Base-by-base conservation (phyloP, 257 asterid species). In the Salvia splendens region DNA sequence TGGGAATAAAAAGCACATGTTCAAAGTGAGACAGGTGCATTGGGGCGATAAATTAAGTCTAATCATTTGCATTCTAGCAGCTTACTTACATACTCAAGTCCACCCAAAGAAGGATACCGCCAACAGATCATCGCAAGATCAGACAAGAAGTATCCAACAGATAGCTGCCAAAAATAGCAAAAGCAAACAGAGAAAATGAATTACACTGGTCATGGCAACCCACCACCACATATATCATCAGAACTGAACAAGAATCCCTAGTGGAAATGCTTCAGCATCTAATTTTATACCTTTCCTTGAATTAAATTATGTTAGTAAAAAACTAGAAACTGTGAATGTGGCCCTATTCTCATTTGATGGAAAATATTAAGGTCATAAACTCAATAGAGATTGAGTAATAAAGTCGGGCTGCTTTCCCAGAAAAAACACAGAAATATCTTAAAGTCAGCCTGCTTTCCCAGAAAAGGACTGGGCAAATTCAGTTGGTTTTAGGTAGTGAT, bases 71-170 rank as follows among this genome's bases (percentile, higher is more conserved):
- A 9, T 53, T 66, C 17, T 14, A 48, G 67, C 61, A 69, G 72
- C 67, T 69, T 24, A 82, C 98, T 86, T 86, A 93, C 97, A 80
- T 93, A 90, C 79, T 93, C 98, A 16, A 75, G 61, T 78, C 99
- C 99, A 68, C 99, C 99, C 83, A 90, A 76, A 75, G 89, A 72
- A 78, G 98, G 99, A 78, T 89, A 93, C 62, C 84, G 43, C 96
- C 97, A 93, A 78, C 94, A 86, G 68, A 93, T 89, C 99, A 93
- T 90, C 66, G 83, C 97, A 68, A 93, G 92, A 82, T 93, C 99
- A 53, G 96, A 67, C 49, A 88, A 53, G 70, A 93, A 93, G 84
- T 93, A 93, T 75, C 99, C 99, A 63, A 86, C 90, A 60, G 99
- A 90, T 28, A 86, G 71, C 97, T 93, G 89, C 57, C 71, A 73